phyloP scores from a whole-genome alignment of 805 yeast genomes.

The Zygosaccharomyces kombuchaensis region DNA sequence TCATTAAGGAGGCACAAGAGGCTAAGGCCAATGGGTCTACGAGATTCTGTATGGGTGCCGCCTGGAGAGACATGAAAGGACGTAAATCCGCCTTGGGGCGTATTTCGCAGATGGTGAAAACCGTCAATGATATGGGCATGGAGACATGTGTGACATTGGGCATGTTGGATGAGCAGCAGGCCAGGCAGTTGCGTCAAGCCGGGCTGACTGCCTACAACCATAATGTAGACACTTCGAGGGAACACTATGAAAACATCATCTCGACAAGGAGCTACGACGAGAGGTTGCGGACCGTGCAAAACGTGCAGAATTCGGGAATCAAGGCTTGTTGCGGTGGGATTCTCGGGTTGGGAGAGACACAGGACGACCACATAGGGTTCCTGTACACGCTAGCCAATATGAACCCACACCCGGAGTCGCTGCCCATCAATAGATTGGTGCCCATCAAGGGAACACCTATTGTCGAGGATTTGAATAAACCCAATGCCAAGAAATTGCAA shows the following conservation, averaged over 20 bases:
- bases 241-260: constrained; percentile 68
- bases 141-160: constrained; percentile 81
- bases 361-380: constrained; percentile 66
- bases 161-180: constrained; percentile 67
- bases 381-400: constrained; percentile 62
- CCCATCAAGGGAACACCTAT: constrained; percentile 77
- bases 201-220: constrained; percentile 82
- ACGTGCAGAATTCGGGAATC: constrained; percentile 60
- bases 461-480: constrained; percentile 46
- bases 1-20: constrained; percentile 54
- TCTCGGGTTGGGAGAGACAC: constrained; percentile 71
- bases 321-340: constrained; percentile 78
- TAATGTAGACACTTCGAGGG: constrained; percentile 74
- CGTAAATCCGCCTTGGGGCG: constrained; percentile 61
- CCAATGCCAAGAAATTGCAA: constrained; percentile 43
- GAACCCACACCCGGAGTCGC: constrained; percentile 71
- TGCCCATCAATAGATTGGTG: constrained; percentile 77
- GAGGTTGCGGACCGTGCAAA: constrained; percentile 59
- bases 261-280: constrained; percentile 70
- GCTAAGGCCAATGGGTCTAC: constrained; percentile 72
- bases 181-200: constrained; percentile 52
- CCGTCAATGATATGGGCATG: constrained; percentile 60
- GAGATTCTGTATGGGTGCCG: constrained; percentile 81
- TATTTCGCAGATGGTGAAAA: constrained; percentile 60
- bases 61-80: constrained; percentile 84